phyloP scores from a whole-genome alignment of 2,329 filamentous ascomycete genomes.

The Aspergillus ochraceoroseus region DNA sequence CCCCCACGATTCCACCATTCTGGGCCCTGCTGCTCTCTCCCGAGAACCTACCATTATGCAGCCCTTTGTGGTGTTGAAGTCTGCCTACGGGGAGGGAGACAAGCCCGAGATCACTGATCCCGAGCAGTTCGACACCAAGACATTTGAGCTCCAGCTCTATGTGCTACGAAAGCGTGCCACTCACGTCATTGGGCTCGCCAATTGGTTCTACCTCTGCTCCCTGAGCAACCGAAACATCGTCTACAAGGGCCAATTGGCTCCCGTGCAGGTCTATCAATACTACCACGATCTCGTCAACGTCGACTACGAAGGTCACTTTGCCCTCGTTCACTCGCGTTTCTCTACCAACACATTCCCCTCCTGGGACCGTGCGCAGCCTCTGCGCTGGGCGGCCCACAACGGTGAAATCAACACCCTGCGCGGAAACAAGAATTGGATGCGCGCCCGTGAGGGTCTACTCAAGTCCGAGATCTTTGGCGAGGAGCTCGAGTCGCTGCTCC shows the following conservation, averaged over 20 bases:
- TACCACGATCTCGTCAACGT: slow-evolving; percentile 96
- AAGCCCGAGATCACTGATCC: slow-evolving; percentile 73
- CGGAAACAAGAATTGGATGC: slow-evolving; percentile 99
- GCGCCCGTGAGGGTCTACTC: slow-evolving; percentile 90
- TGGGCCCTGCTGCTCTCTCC: slow-evolving; percentile 87
- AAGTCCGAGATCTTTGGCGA: slow-evolving; percentile 89
- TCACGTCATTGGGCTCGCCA: slow-evolving; percentile 89
- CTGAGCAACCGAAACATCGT: slow-evolving; percentile 98
- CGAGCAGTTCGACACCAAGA: slow-evolving; percentile 73
- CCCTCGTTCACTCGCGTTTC: slow-evolving; percentile 92
- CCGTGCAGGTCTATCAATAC: slow-evolving; percentile 94
- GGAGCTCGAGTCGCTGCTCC: slow-evolving; percentile 83
- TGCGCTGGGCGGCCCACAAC: slow-evolving; percentile 96
- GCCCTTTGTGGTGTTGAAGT: slow-evolving; percentile 85
- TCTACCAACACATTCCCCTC: slow-evolving; percentile 98
- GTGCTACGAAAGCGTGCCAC: slow-evolving; percentile 91
- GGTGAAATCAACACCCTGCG: slow-evolving; percentile 97
- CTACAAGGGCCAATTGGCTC: slow-evolving; percentile 94
- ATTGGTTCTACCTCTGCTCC: slow-evolving; percentile 98
- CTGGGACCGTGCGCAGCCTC: slow-evolving; percentile 93
- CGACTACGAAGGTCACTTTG: slow-evolving; percentile 96
- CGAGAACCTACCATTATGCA: slow-evolving; percentile 93
- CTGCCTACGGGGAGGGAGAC: slow-evolving; percentile 75
- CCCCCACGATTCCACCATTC: slow-evolving; percentile 84
- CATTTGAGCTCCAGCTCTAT: slow-evolving; percentile 91